These are phyloP conservation scores for Neolentinus lepideus DNA, from an alignment of 1,284 basidiomycete genomes.

Conservation along the genomic window DNA sequence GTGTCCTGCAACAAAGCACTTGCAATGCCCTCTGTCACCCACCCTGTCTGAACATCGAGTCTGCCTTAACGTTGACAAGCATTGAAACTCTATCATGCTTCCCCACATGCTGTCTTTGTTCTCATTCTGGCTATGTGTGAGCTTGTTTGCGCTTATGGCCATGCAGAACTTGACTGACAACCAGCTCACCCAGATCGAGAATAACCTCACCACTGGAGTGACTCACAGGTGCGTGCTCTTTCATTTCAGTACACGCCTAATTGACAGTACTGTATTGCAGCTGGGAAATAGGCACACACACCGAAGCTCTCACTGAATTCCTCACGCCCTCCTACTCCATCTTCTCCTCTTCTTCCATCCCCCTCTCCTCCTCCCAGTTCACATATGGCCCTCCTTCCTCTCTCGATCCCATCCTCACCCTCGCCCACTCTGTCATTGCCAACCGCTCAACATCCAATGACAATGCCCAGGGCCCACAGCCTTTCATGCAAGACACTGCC, in stretches of 20 bases:
- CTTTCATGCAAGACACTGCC: slow-evolving; percentile 20
- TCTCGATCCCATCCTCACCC: slow-evolving; percentile 47
- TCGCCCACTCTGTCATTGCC: slow-evolving; percentile 48
- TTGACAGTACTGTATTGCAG: neutral
- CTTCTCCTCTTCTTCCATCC: neutral
- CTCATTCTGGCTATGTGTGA: neutral
- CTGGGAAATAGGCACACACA: neutral
- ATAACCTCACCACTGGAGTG: slow-evolving; percentile 39
- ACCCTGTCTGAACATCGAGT: too few species aligned
- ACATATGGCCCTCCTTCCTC: slow-evolving; percentile 25
- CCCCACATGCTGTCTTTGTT: too few species aligned
- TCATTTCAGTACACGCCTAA: neutral
- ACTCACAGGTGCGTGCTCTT: slow-evolving; percentile 33
- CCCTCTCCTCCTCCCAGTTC: slow-evolving; percentile 29
- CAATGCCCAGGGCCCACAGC: slow-evolving; percentile 32
- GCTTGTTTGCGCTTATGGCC: neutral
- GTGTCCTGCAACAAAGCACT: too few species aligned
- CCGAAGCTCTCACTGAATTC: neutral
- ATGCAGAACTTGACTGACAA: slow-evolving; percentile 25
- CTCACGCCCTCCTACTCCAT: neutral
- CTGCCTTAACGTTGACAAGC: too few species aligned
- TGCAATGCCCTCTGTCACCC: too few species aligned
- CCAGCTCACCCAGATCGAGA: slow-evolving; percentile 29
- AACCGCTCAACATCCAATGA: slow-evolving; percentile 34
- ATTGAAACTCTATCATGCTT: too few species aligned